Evolutionary conservation across 2,329 filamentous ascomycete genomes (phyloP).

Genomic region (Monosporascus sp.): DNA sequence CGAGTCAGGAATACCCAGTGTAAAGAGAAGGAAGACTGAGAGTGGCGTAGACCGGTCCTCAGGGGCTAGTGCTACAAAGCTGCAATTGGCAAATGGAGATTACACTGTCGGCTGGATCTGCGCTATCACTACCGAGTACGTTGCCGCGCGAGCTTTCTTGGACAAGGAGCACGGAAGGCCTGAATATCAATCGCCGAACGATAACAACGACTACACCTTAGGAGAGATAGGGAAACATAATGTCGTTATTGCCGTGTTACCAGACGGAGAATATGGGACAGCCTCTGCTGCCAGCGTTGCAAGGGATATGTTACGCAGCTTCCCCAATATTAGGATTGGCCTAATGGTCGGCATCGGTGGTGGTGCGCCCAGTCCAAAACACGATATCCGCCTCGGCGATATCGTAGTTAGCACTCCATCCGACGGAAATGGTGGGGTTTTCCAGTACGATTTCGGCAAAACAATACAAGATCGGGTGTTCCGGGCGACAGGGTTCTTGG

Average conservation of each 20-base stretch:
- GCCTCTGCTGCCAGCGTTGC: constrained; percentile 26
- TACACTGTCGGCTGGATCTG: constrained; percentile 19
- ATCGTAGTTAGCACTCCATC: constrained; percentile 16
- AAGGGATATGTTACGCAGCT: constrained; percentile 24
- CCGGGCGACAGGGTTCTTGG: constrained; percentile 9
- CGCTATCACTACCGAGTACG: constrained; percentile 11
- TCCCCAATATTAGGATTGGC: constrained; percentile 29
- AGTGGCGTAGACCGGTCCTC: too few species aligned
- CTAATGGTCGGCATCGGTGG: constrained; percentile 39
- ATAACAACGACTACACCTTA: constrained; percentile 13
- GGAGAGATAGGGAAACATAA: constrained; percentile 15
- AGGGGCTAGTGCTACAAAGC: too few species aligned
- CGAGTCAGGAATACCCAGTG: too few species aligned
- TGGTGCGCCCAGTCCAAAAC: constrained; percentile 9
- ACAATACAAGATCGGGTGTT: constrained; percentile 6
- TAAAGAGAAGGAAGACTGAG: too few species aligned
- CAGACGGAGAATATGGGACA: constrained; percentile 25
- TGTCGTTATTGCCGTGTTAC: constrained; percentile 16
- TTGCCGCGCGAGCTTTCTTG: constrained; percentile 14
- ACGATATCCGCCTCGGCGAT: constrained; percentile 18
- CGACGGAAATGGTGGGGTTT: constrained; percentile 10
- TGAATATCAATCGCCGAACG: constrained; percentile 1
- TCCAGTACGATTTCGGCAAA: constrained; percentile 20
- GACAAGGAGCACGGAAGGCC: constrained; percentile 9
- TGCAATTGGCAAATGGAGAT: constrained; percentile 1